These are phyloP conservation scores for Euphorbia lathyris DNA, from an alignment of 345 rosid genomes.

Conservation along the genomic window DNA sequence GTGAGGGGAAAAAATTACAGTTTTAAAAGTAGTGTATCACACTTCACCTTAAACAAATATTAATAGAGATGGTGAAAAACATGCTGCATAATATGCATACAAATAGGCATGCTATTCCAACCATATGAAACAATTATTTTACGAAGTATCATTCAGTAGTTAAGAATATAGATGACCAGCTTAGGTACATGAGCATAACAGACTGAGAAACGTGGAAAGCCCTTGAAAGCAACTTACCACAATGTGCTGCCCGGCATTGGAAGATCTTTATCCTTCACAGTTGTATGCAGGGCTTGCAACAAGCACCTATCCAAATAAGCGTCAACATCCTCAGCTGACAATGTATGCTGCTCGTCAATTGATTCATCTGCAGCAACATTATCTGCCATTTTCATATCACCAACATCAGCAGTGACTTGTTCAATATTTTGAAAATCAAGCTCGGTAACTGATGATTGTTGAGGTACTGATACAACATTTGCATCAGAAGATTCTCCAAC, in stretches of 20 bases:
- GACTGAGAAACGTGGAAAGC: constrained; percentile 2
- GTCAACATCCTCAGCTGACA: constrained; percentile 65
- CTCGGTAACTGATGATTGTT: constrained; percentile 23
- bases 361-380: constrained; percentile 32
- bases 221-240: constrained; percentile 47
- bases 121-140: background rate
- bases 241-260: constrained; percentile 94
- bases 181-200: background rate
- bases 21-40: background rate
- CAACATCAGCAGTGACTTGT: constrained; percentile 35
- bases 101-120: background rate
- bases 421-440: constrained; percentile 34
- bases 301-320: constrained; percentile 83
- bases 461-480: constrained; percentile 17
- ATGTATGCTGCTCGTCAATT: constrained; percentile 43
- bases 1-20: background rate
- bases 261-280: constrained; percentile 86
- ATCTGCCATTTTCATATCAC: constrained; percentile 46
- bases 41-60: background rate
- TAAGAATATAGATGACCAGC: background rate
- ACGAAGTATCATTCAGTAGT: background rate
- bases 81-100: background rate
- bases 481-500: constrained; percentile 26
- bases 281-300: constrained; percentile 83
- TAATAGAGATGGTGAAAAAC: background rate